phyloP scores from a whole-genome alignment of 345 rosid genomes.

The Brassica cretica region DNA sequence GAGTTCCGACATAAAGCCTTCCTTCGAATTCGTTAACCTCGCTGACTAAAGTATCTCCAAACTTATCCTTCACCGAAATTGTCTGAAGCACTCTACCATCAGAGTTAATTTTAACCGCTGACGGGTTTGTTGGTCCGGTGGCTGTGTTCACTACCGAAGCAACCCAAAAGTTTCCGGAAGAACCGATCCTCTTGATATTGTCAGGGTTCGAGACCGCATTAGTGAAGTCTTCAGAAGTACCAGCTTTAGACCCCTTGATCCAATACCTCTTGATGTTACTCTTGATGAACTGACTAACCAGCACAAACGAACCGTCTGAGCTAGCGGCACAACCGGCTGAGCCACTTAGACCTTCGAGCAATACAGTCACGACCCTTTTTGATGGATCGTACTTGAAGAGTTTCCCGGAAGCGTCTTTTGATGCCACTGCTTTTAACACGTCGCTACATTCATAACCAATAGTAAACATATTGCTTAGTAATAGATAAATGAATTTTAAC shows the following conservation, averaged over 20 bases:
- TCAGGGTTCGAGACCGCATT: slow-evolving; percentile 35
- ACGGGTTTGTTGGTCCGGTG: slow-evolving; percentile 31
- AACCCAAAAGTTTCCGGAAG: slow-evolving; percentile 39
- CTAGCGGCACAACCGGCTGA: slow-evolving; percentile 41
- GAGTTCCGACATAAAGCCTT: slow-evolving; percentile 29
- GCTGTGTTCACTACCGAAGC: slow-evolving; percentile 39
- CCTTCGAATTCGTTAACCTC: slow-evolving; percentile 35
- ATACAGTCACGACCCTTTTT: slow-evolving; percentile 28
- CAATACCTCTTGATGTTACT: slow-evolving; percentile 42
- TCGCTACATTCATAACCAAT: slow-evolving; percentile 23
- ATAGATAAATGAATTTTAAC: background rate
- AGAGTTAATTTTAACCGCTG: slow-evolving; percentile 33
- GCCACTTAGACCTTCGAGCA: slow-evolving; percentile 37
- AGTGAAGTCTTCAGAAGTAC: slow-evolving; percentile 37
- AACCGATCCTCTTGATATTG: slow-evolving; percentile 37
- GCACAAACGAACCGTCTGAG: slow-evolving; percentile 37
- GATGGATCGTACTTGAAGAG: slow-evolving; percentile 39
- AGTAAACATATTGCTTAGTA: background rate
- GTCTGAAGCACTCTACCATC: slow-evolving; percentile 31
- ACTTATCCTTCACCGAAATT: slow-evolving; percentile 5
- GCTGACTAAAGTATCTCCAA: slow-evolving; percentile 36
- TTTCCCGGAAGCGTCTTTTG: slow-evolving; percentile 34
- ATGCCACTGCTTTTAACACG: slow-evolving; percentile 34
- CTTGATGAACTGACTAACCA: slow-evolving; percentile 32
- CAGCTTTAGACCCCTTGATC: slow-evolving; percentile 41